These are phyloP conservation scores for Boletus patriciae DNA, from an alignment of 768 basidiomycete genomes.

Conservation along the genomic window DNA sequence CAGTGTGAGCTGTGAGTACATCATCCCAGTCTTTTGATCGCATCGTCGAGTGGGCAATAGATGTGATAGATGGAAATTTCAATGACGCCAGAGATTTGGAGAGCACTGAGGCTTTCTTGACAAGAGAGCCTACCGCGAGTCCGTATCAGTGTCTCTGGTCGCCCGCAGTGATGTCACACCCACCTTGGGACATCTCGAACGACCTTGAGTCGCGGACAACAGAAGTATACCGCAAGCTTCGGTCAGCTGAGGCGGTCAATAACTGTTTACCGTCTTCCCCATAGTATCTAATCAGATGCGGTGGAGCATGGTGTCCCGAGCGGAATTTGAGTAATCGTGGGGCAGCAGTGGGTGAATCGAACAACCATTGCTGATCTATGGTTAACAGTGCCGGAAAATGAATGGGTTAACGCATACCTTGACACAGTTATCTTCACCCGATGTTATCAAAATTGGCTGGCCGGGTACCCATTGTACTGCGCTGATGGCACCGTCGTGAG, in stretches of 20 bases:
- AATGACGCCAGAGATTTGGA: constrained; percentile 79
- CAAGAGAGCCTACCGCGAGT: constrained; percentile 63
- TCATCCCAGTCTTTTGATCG: constrained; percentile 98
- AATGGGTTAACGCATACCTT: constrained; percentile 55
- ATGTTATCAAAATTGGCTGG: constrained; percentile 86
- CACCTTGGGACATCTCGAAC: constrained; percentile 93
- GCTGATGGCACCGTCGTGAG: constrained; percentile 84
- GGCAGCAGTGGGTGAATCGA: constrained; percentile 84
- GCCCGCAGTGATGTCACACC: constrained; percentile 1
- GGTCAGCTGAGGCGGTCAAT: constrained; percentile 84
- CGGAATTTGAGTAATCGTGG: constrained; percentile 90
- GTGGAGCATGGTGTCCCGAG: constrained; percentile 89
- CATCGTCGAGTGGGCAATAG: constrained; percentile 74
- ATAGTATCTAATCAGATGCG: constrained; percentile 90
- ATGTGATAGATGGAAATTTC: constrained; percentile 79
- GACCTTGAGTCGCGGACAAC: constrained; percentile 94
- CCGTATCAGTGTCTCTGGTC: constrained; percentile 1
- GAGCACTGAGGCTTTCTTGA: constrained; percentile 74
- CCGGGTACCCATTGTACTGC: constrained; percentile 90
- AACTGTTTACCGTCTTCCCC: constrained; percentile 97
- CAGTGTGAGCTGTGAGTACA: constrained; percentile 84
- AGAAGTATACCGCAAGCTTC: constrained; percentile 84
- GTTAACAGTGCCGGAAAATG: constrained; percentile 4
- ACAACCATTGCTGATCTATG: constrained; percentile 86
- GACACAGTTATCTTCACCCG: constrained; percentile 92